Evolutionary conservation across 176 grass and related monocot genomes (phyloP), one percentile per base, ranked within the genome.

Genomic region (Panicum miliaceum): DNA sequence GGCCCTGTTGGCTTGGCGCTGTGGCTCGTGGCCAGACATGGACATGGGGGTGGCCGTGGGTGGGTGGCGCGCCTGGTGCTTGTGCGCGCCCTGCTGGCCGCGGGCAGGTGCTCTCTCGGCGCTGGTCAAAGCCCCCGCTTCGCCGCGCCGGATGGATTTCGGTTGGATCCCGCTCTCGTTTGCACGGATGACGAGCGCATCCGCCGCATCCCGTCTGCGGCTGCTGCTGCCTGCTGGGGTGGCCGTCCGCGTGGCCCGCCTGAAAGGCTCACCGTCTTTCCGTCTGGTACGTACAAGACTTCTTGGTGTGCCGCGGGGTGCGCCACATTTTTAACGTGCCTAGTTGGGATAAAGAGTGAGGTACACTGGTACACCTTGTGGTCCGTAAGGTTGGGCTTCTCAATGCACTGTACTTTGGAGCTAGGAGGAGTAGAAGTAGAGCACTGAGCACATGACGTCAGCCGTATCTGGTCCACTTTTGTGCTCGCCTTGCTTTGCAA

Each of bases 41-140:
- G 77, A 9, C 61, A 47, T 37, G 73, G 25, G 58, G 13, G 43
- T 50, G 66, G 76, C 41, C 63, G 26, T 74, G 26, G 32, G 73
- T 65, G 61, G 20, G 71, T 54, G 45, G 57, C 50, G 79, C 79
- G 73, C 64, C n/a, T 57, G 29, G 62, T 46, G 79, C 57, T 34
- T 83, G 84, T 86, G 84, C 88, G 73, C 58, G 84, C 84, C 66
- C 32, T 10, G 84, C 79, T 83, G 79, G 57, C 50, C 63, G 62
- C 80, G n/a, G 20, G 27, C 78, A 81, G 78, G 78, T 80, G 78
- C 29, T 67, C 57, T 60, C 57, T 25, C 61, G 50, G 37, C 70
- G 25, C 65, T 6, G 87, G 82, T 77, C 78, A 85, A 77, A 76
- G 54, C 45, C 7, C n/a, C 62, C 9, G 3, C 38, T 61, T 52